A percentile compares a stretch with the other conserved stretches of the same genome.
Conservation (phyloP, 106 monocot genomes). For the Phalaenopsis aphrodite region DNA sequence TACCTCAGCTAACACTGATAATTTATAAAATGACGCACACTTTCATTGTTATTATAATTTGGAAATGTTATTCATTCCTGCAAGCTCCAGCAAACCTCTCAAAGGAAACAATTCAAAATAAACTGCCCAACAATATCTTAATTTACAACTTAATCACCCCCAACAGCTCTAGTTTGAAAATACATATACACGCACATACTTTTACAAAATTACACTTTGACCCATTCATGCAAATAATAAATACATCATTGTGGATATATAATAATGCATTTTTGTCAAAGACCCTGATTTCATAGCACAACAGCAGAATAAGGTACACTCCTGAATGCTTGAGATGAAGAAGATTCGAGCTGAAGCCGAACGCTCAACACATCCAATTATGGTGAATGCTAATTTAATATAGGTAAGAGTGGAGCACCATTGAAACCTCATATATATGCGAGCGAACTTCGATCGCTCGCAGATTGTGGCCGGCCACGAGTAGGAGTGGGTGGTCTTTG, state of each 20-base stretch:
- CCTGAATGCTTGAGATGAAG: not conserved
- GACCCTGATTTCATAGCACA: no score
- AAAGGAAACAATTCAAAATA: not conserved
- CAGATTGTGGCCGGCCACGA: constrained; percentile 78
- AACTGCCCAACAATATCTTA: not conserved
- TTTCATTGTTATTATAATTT: not conserved
- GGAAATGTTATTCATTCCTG: not conserved
- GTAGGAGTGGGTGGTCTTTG: constrained; percentile 98
- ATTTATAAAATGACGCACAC: not conserved
- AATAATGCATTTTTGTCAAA: no score
- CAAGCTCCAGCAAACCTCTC: not conserved
- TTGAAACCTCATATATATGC: constrained; percentile 62
- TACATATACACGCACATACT: not conserved
- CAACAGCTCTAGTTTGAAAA: not conserved
- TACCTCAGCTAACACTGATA: no score
- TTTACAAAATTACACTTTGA: not conserved
- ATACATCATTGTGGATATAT: no score
- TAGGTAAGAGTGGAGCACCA: not conserved
- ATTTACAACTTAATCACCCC: not conserved
- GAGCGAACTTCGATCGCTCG: constrained; percentile 72
- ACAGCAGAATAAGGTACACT: no score
- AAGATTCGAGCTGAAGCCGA: not conserved
- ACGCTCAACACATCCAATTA: no score
- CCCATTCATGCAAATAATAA: no score
- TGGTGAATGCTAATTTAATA: not conserved